Conservation (phyloP, 1,284 basidiomycete genomes). For the Nidula niveotomentosa region DNA sequence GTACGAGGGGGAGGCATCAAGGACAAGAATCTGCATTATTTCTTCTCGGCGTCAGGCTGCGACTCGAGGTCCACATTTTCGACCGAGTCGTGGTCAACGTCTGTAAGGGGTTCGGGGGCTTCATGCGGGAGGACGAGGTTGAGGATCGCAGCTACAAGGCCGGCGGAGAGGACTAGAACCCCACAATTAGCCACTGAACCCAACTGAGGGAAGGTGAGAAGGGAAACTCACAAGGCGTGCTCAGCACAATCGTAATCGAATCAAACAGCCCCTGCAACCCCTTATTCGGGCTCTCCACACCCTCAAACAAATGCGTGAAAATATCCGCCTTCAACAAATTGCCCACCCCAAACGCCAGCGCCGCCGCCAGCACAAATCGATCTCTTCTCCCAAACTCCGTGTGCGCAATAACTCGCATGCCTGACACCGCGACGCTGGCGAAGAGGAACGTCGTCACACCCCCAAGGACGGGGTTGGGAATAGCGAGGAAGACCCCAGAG, state of each 20-base stretch:
- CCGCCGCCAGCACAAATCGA: conserved; percentile 75
- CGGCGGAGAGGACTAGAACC: conserved; percentile 58
- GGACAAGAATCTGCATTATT: too few species aligned
- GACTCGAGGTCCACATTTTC: conserved; percentile 17
- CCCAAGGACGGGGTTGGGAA: conserved; percentile 81
- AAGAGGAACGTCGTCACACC: conserved; percentile 83
- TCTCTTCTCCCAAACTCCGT: conserved; percentile 69
- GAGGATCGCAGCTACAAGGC: conserved; percentile 63
- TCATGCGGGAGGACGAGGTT: conserved; percentile 67
- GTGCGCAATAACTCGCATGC: conserved; percentile 72
- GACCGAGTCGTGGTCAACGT: not conserved
- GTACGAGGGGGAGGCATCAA: too few species aligned
- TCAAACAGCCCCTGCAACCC: conserved; percentile 73
- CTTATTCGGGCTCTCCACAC: conserved; percentile 52
- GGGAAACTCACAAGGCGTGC: conserved; percentile 66
- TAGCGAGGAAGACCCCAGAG: conserved; percentile 77
- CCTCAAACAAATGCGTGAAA: conserved; percentile 70
- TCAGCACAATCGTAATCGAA: conserved; percentile 78
- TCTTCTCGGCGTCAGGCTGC: not conserved
- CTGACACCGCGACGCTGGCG: conserved; percentile 64
- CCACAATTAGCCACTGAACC: not conserved
- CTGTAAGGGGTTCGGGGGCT: conserved; percentile 21
- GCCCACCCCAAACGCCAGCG: conserved; percentile 73
- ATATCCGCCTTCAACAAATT: conserved; percentile 62
- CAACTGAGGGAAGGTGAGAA: not conserved